These are phyloP conservation scores for Mycosphaerella arachidis DNA, from an alignment of 2,329 filamentous ascomycete species.

Conservation along the genomic window DNA sequence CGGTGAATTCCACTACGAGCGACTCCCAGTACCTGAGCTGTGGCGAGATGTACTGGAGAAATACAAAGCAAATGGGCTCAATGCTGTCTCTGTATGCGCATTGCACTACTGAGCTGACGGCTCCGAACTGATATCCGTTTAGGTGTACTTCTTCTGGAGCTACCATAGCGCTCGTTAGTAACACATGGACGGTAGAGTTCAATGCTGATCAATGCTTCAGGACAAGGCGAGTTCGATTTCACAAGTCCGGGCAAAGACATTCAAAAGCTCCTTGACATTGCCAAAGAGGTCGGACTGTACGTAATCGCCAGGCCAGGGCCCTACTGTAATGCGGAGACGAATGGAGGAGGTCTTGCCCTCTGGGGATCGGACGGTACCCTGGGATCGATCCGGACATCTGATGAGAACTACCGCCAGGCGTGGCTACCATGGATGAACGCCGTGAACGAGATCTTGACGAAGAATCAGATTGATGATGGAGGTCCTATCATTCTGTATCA, in stretches of 20 bases:
- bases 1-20: conserved; percentile 53
- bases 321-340: conserved; percentile 61
- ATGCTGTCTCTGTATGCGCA: conserved; percentile 10
- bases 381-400: conserved; percentile 48
- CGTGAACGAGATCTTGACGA: conserved; percentile 48
- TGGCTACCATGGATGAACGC: conserved; percentile 48
- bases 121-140: not conserved
- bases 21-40: conserved; percentile 47
- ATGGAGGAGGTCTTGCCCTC: conserved; percentile 56
- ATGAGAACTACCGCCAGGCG: conserved; percentile 46
- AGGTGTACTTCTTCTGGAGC: conserved; percentile 28
- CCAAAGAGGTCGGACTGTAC: conserved; percentile 52
- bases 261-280: conserved; percentile 49
- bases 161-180: conserved; percentile 22
- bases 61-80: conserved; percentile 38
- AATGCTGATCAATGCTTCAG: not conserved
- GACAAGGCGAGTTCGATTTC: conserved; percentile 41
- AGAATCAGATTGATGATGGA: conserved; percentile 55
- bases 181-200: not conserved
- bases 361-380: conserved; percentile 61
- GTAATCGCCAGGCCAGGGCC: conserved; percentile 55
- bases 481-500: conserved; percentile 55
- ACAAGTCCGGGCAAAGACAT: conserved; percentile 52
- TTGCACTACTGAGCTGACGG: not conserved
- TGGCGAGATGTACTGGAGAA: conserved; percentile 51